Evolutionary conservation across 805 yeast genomes (phyloP).

Genomic region (Kuraishia hungarica): DNA sequence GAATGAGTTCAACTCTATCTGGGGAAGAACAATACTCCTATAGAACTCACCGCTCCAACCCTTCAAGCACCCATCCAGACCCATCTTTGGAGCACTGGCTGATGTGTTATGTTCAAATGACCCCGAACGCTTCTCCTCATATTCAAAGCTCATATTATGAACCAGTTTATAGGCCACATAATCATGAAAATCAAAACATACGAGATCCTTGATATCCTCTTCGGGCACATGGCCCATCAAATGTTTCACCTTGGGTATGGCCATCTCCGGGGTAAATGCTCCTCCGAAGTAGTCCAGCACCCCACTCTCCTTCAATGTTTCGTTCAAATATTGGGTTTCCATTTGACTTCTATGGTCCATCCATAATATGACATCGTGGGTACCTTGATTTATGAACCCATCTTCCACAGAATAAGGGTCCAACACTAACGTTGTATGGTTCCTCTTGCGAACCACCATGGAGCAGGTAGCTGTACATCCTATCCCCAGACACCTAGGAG

Average conservation of each 20-base stretch:
- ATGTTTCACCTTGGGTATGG: slow-evolving; percentile 40
- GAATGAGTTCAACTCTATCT: slow-evolving; percentile 8
- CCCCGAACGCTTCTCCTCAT: not conserved
- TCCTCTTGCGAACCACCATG: slow-evolving; percentile 33
- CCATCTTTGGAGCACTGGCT: slow-evolving; percentile 14
- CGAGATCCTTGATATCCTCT: slow-evolving; percentile 14
- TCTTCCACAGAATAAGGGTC: slow-evolving; percentile 26
- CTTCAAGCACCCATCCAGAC: slow-evolving; percentile 48
- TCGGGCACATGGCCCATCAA: slow-evolving; percentile 19
- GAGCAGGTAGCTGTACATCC: slow-evolving; percentile 54
- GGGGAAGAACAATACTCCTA: slow-evolving; percentile 11
- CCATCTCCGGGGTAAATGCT: slow-evolving; percentile 47
- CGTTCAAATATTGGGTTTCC: slow-evolving; percentile 24
- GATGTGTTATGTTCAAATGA: not conserved
- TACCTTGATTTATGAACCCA: slow-evolving; percentile 9
- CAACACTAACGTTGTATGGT: slow-evolving; percentile 8
- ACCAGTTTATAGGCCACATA: slow-evolving; percentile 24
- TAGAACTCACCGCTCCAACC: slow-evolving; percentile 37
- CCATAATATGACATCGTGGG: slow-evolving; percentile 44
- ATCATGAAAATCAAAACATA: slow-evolving; percentile 45
- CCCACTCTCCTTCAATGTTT: slow-evolving; percentile 13
- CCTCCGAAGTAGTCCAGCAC: slow-evolving; percentile 29
- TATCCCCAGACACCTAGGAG: slow-evolving; percentile 12
- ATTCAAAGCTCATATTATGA: slow-evolving; percentile 3
- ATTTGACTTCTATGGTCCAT: slow-evolving; percentile 41